Evolutionary conservation across 345 rosid genomes (phyloP).

Genomic region (Eucalyptus brandiana): DNA sequence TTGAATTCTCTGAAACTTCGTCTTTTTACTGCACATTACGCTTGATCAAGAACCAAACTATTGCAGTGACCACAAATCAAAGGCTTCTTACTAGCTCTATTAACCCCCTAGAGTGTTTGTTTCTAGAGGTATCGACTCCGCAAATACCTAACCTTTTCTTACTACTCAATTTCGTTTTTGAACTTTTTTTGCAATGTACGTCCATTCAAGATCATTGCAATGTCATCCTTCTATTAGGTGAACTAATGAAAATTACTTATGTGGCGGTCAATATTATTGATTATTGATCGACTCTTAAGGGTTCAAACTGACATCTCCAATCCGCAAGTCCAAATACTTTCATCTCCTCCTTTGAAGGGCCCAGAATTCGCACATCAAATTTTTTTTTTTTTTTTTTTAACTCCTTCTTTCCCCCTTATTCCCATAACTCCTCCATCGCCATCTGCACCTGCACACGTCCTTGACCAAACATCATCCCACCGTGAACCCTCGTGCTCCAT

Average conservation of each 20-base stretch:
- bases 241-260: neutral
- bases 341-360: neutral
- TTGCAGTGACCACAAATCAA: neutral
- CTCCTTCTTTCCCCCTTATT: neutral
- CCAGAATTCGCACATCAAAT: neutral
- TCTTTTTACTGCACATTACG: neutral
- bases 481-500: neutral
- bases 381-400: neutral
- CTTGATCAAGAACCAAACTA: neutral
- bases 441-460: neutral
- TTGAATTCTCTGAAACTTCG: neutral
- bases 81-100: neutral
- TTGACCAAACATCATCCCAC: neutral
- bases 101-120: neutral
- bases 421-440: neutral
- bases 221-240: neutral
- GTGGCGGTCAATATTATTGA: neutral
- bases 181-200: neutral
- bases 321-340: neutral
- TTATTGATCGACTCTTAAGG: neutral
- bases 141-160: neutral
- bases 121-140: neutral
- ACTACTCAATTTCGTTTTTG: neutral
- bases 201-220: neutral
- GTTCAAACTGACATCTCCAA: neutral